Evolutionary conservation across 352 stramenopile species (phyloP), one percentile per base, ranked within the genome.

Genomic region (Phytophthora pistaciae): DNA sequence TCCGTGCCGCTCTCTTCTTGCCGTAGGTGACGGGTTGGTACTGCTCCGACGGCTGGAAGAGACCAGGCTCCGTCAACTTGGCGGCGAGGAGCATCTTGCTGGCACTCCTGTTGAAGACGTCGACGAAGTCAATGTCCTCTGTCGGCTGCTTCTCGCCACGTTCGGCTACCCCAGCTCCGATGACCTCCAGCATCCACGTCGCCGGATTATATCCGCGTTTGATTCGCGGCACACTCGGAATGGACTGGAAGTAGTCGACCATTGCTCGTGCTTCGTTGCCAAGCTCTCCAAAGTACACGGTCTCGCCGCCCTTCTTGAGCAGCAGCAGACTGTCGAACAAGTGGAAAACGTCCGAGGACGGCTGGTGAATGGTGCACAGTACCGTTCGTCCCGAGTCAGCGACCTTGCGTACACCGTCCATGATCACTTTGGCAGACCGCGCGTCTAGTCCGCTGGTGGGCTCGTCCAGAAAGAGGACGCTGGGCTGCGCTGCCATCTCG

Each of bases 281-380:
- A n/a, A 89, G 40, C 3, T 78, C 68, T 18, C 79, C 80, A 23
- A 94, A 84, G 57, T 82, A 94, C 1, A 91, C 78, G 0, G 72
- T 82, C 56, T 88, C 74, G 8, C 87, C 85, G 6, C 84, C 84
- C 4, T 77, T 77, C 60, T 92, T 86, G 33, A 98, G 79, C 5
- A 98, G 71, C 58, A 98, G 82, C 4, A 98, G 54, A 21, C 84
- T 83, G 74, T 98, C 91, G 70, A 98, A 97, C 8, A 92, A 83
- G 23, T 88, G 83, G 31, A 98, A 98, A 1, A 98, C 88, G 50
- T 98, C 89, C 10, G 54, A 60, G 3, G 79, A 91, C 16, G 94
- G 94, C 73, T 98, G 94, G 68, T 98, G 94, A 72, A 98, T 98
- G 21, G 91, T 98, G 49, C 95, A 97, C 1, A 98, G 66, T 2